A percentile compares a stretch with the other conserved stretches of the same genome.
Evolutionary conservation across 768 basidiomycete genomes (phyloP).

Genomic region (Leccinum boreale): DNA sequence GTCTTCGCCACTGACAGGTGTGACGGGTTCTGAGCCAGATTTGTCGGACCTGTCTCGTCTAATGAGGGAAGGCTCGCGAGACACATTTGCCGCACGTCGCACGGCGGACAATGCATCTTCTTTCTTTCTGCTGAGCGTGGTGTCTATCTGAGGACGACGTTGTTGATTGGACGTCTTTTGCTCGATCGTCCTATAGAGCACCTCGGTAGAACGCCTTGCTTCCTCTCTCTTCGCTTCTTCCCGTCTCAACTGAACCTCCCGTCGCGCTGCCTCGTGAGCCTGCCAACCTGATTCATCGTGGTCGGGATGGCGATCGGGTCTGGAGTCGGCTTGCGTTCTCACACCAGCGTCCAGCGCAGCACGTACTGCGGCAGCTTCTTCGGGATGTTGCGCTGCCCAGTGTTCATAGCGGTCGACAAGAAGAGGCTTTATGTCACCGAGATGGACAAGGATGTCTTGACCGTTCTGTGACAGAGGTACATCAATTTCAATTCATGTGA

Average conservation of each 20-base stretch:
- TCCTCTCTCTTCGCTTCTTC: conserved; percentile 37
- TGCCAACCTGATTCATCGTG: conserved; percentile 33
- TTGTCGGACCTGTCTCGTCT: conserved; percentile 22
- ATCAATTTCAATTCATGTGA: conserved; percentile 14
- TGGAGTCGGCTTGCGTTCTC: conserved; percentile 23
- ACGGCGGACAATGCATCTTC: conserved; percentile 28
- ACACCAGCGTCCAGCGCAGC: conserved; percentile 19
- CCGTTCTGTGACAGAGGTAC: conserved; percentile 52
- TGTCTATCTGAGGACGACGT: conserved; percentile 28
- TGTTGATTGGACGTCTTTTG: conserved; percentile 15
- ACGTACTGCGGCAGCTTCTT: conserved; percentile 28
- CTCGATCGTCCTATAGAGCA: conserved; percentile 30
- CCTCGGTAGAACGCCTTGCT: conserved; percentile 31
- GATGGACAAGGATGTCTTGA: conserved; percentile 65
- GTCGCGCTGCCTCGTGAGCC: conserved; percentile 31
- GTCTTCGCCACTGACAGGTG: conserved; percentile 27
- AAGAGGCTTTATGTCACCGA: conserved; percentile 60
- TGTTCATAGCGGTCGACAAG: conserved; percentile 63
- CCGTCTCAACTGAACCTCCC: conserved; percentile 30
- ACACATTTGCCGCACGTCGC: conserved; percentile 24
- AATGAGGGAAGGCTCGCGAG: conserved; percentile 23
- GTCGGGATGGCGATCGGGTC: conserved; percentile 23
- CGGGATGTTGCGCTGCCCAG: conserved; percentile 49
- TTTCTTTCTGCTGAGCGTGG: conserved; percentile 26
- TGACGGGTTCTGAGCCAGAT: conserved; percentile 25